phyloP scores from a whole-genome alignment of 352 stramenopile species.

The Blastocystis sp. region DNA sequence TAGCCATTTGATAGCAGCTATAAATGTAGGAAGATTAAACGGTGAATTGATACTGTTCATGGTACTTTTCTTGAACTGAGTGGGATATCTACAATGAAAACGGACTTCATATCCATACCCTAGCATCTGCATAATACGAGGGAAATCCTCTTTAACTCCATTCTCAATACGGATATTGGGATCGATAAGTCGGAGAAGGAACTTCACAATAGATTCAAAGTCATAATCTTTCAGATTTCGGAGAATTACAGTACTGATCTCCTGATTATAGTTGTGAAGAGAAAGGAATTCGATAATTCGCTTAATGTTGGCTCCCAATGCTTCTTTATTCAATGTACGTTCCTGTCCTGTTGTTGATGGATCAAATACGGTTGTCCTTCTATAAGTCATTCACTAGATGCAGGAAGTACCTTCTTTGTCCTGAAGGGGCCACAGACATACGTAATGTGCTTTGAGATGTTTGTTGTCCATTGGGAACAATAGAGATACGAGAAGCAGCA shows the following conservation, averaged over 20 bases:
- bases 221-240: conserved; percentile 37
- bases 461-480: not conserved
- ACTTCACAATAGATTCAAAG: conserved; percentile 58
- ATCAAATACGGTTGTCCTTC: conserved; percentile 14
- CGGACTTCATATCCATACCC: not conserved
- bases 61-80: conserved; percentile 26
- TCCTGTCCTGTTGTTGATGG: not conserved
- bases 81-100: not conserved
- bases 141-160: conserved; percentile 37
- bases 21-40: conserved; percentile 42
- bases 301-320: conserved; percentile 32
- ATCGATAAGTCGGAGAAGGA: conserved; percentile 46
- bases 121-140: conserved; percentile 55
- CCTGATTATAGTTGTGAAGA: conserved; percentile 59
- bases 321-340: conserved; percentile 39
- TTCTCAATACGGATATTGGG: conserved; percentile 42
- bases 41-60: conserved; percentile 47
- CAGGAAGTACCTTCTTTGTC: not conserved
- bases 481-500: not conserved
- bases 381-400: not conserved
- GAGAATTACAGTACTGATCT: conserved; percentile 3
- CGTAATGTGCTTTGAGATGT: not conserved
- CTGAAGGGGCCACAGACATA: conserved; percentile 9
- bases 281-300: conserved; percentile 44
- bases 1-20: conserved; percentile 52